phyloP scores from a whole-genome alignment of 2,329 filamentous ascomycete species.

The Pseudovirgaria hyperparasitica region DNA sequence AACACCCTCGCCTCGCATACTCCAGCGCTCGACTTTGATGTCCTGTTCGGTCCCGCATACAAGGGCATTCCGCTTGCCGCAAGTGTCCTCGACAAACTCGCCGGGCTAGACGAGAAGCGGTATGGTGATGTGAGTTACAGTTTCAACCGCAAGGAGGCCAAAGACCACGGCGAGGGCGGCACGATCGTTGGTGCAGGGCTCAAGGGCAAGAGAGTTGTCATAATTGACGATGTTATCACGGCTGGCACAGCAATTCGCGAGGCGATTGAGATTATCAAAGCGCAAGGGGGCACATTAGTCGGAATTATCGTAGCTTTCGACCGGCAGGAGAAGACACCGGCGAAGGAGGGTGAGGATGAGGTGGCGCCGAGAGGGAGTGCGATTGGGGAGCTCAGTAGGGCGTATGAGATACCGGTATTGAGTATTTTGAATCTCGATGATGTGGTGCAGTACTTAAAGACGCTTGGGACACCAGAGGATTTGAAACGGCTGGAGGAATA shows the following conservation, averaged over 20 bases:
- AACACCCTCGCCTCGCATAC: slow-evolving; percentile 39
- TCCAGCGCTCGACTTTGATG: slow-evolving; percentile 52
- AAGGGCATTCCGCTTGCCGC: slow-evolving; percentile 91
- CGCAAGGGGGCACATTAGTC: slow-evolving; percentile 71
- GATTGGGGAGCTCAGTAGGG: slow-evolving; percentile 72
- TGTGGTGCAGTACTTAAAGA: slow-evolving; percentile 41
- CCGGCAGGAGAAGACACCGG: slow-evolving; percentile 68
- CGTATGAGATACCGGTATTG: slow-evolving; percentile 72
- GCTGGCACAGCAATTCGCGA: slow-evolving; percentile 90
- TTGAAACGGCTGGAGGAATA: slow-evolving; percentile 28
- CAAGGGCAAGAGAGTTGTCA: slow-evolving; percentile 72
- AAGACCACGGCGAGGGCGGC: slow-evolving; percentile 90
- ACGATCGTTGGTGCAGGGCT: slow-evolving; percentile 80
- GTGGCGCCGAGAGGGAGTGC: slow-evolving; percentile 61
- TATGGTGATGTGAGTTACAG: slow-evolving; percentile 67
- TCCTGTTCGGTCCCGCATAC: slow-evolving; percentile 90
- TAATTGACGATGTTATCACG: slow-evolving; percentile 95
- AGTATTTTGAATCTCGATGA: slow-evolving; percentile 77
- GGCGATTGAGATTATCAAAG: slow-evolving; percentile 77
- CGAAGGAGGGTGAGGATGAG: slow-evolving; percentile 46
- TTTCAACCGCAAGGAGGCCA: slow-evolving; percentile 93
- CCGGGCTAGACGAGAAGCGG: slow-evolving; percentile 49
- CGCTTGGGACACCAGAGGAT: slow-evolving; percentile 32
- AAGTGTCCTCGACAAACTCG: slow-evolving; percentile 62
- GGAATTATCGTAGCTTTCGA: slow-evolving; percentile 85